Percentiles rank a stretch among this genome's conserved stretches.
Evolutionary conservation across 768 basidiomycete genomes (phyloP).

Genomic region (Kondoa malvinella): DNA sequence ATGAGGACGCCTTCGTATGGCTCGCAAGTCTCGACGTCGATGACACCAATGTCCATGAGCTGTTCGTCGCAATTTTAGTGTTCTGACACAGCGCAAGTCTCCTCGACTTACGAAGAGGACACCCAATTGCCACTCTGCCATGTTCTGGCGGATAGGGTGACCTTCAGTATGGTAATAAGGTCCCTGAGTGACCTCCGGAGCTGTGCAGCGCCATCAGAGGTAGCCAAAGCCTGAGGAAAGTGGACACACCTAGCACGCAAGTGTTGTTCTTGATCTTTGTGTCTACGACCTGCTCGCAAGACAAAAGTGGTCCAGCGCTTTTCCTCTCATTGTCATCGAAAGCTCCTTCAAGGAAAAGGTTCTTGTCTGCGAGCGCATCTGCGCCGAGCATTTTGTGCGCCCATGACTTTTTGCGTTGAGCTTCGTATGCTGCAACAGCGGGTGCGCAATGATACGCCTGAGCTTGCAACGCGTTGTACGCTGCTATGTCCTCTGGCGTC

Average conservation of each 20-base stretch:
- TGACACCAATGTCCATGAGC: conserved; percentile 31
- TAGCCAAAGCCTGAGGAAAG: conserved; percentile 7
- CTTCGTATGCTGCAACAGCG: conserved; percentile 23
- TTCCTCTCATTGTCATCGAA: conserved; percentile 24
- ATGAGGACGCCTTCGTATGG: conserved; percentile 28
- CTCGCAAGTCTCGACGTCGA: conserved; percentile 31
- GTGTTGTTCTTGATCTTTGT: conserved; percentile 29
- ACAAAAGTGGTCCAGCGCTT: conserved; percentile 19
- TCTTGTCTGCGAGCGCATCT: conserved; percentile 21
- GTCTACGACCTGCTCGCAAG: conserved; percentile 23
- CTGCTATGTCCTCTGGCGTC: conserved; percentile 24
- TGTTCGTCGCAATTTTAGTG: background rate
- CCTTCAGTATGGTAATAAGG: conserved; percentile 28
- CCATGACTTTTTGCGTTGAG: conserved; percentile 12
- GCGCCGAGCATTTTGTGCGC: conserved; percentile 20
- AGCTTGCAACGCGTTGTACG: conserved; percentile 22
- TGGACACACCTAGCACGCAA: conserved; percentile 20
- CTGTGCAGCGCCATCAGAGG: background rate
- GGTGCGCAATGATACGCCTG: conserved; percentile 29
- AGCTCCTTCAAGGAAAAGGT: conserved; percentile 27
- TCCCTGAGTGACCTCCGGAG: conserved; percentile 17
- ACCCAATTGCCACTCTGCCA: conserved; percentile 31
- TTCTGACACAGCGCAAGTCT: background rate
- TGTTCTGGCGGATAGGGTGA: conserved; percentile 31
- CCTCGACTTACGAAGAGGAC: conserved; percentile 26